Evolutionary conservation across 2,329 filamentous ascomycete genomes (phyloP).

Genomic region (Macrophomina tecta): DNA sequence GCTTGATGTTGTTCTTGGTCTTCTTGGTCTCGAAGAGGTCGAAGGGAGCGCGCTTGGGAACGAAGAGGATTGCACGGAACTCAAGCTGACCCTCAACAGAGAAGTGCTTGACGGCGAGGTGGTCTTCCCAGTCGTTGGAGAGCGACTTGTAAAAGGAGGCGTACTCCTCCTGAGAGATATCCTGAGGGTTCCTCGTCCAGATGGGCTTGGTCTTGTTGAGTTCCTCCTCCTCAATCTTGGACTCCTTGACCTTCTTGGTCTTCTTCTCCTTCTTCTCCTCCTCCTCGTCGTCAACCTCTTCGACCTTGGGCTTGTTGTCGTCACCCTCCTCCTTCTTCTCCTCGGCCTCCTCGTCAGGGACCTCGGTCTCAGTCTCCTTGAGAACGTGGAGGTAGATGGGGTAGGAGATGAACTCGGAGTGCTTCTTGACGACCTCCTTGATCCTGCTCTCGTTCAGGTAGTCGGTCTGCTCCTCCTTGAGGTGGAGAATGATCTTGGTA

Average conservation of each 20-base stretch:
- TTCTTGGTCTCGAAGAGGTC: conserved; percentile 99
- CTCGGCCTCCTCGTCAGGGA: conserved; percentile 93
- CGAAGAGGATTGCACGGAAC: conserved; percentile 99
- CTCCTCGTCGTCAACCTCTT: conserved; percentile 88
- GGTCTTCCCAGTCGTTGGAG: conserved; percentile 99
- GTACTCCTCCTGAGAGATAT: conserved; percentile 96
- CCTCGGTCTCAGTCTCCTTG: conserved; percentile 99
- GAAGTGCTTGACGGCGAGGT: conserved; percentile 99
- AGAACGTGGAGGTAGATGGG: conserved; percentile 99
- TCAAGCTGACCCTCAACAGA: conserved; percentile 99
- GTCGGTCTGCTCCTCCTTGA: conserved; percentile 99
- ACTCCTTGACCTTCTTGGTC: conserved; percentile 99
- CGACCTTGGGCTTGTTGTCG: conserved; percentile 95
- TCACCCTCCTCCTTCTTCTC: conserved; percentile 72
- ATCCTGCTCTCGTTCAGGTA: conserved; percentile 99
- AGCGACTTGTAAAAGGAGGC: conserved; percentile 99
- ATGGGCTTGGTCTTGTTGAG: conserved; percentile 99
- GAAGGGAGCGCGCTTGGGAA: conserved; percentile 99
- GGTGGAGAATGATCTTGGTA: conserved; percentile 96
- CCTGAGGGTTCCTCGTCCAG: conserved; percentile 97
- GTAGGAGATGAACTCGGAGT: conserved; percentile 99
- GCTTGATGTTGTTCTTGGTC: conserved; percentile 99
- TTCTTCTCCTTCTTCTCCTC: conserved; percentile 90
- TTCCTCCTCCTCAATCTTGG: conserved; percentile 98
- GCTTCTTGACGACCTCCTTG: conserved; percentile 99